Conservation (phyloP, 1,284 basidiomycete genomes). For the Megacollybia platyphylla region DNA sequence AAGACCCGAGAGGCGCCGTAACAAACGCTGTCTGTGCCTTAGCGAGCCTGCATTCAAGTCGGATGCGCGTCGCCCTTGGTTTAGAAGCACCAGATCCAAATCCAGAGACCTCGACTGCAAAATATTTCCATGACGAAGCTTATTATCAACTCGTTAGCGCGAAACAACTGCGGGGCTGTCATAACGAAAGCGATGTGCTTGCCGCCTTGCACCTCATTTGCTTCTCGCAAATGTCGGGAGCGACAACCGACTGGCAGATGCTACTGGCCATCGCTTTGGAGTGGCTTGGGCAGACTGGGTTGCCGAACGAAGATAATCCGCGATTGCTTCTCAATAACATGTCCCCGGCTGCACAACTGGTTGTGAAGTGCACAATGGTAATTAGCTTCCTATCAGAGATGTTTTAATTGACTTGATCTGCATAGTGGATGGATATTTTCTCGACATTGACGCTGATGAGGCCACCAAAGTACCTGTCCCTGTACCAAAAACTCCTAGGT, state of each 20-base stretch:
- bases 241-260: conserved; percentile 50
- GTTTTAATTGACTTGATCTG: conserved; percentile 5
- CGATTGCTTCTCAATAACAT: conserved; percentile 41
- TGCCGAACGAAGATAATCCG: conserved; percentile 51
- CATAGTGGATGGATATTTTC: conserved; percentile 66
- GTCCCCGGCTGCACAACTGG: conserved; percentile 36
- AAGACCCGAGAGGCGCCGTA: conserved; percentile 55
- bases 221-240: conserved; percentile 55
- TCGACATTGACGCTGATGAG: conserved; percentile 48
- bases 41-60: conserved; percentile 54
- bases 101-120: conserved; percentile 43
- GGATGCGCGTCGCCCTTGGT: conserved; percentile 46
- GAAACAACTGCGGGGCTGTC: conserved; percentile 33
- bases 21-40: conserved; percentile 65
- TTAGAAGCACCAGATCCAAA: conserved; percentile 39
- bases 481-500: conserved; percentile 49
- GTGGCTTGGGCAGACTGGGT: conserved; percentile 55
- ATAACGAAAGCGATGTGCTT: conserved; percentile 55
- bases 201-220: conserved; percentile 63
- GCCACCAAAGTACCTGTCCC: conserved; percentile 49
- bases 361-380: conserved; percentile 62
- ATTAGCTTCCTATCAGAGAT: conserved; percentile 14
- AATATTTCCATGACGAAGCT: conserved; percentile 58
- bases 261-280: conserved; percentile 56
- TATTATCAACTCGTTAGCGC: conserved; percentile 36